These are phyloP conservation scores for Gynostemma pentaphyllum DNA, from an alignment of 306 rosid species.

Conservation along the genomic window DNA sequence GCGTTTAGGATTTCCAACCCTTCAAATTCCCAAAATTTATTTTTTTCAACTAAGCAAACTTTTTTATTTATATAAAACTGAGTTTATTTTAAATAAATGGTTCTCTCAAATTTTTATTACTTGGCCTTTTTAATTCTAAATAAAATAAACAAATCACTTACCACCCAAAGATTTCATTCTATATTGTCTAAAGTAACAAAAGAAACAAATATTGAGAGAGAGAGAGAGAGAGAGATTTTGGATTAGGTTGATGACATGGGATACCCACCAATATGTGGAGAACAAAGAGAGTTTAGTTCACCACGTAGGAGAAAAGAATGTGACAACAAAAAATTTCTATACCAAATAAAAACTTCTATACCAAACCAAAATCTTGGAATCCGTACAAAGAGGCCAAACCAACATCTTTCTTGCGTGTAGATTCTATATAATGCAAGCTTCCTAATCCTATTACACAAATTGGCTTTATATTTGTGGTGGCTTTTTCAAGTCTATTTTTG, in stretches of 20 bases:
- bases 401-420: slow-evolving; percentile 9
- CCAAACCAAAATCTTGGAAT: too few relatives aligned
- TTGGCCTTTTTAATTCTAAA: too few relatives aligned
- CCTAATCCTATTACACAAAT: slow-evolving; percentile 7
- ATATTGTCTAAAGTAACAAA: too few relatives aligned
- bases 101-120: too few relatives aligned
- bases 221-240: slow-evolving; percentile 15
- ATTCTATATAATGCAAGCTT: slow-evolving; percentile 1
- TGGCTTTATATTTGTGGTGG: slow-evolving; percentile 6
- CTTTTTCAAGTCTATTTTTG: neutral
- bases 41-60: too few relatives aligned
- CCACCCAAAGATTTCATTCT: too few relatives aligned
- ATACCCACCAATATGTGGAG: slow-evolving; percentile 23
- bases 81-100: too few relatives aligned
- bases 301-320: slow-evolving; percentile 1
- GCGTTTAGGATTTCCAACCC: too few relatives aligned
- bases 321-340: slow-evolving; percentile 3
- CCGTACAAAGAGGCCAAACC: too few relatives aligned
- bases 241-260: slow-evolving; percentile 53
- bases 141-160: too few relatives aligned
- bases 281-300: neutral
- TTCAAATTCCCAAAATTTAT: too few relatives aligned
- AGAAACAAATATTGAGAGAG: neutral
- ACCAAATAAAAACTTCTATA: slow-evolving; percentile 17
- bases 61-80: too few relatives aligned